A percentile compares a stretch with the other conserved stretches of the same genome.
Conservation (phyloP, 2,329 filamentous ascomycete species). For the Trichoderma harzianum region DNA sequence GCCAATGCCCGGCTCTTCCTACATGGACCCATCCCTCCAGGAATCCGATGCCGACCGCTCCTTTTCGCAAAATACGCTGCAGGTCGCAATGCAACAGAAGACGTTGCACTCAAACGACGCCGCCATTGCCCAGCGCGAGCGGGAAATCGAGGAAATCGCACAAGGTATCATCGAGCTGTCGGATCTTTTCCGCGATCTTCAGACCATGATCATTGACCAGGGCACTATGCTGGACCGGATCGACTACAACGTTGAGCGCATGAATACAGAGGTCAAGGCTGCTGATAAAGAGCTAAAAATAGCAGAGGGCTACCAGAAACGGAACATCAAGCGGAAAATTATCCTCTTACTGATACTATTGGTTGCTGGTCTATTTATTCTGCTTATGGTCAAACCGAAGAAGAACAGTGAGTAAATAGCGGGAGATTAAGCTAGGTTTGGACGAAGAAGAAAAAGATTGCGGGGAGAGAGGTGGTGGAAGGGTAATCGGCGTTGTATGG, state of each 20-base stretch:
- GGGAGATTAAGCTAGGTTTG: neutral
- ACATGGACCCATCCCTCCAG: slow-evolving; percentile 80
- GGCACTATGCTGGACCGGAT: slow-evolving; percentile 90
- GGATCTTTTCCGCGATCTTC: slow-evolving; percentile 93
- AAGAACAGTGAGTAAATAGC: slow-evolving; percentile 32
- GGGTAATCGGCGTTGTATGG: neutral
- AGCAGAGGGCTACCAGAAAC: slow-evolving; percentile 83
- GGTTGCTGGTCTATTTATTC: slow-evolving; percentile 81
- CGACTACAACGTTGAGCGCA: slow-evolving; percentile 96
- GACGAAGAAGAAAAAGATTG: neutral
- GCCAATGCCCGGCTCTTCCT: slow-evolving; percentile 50
- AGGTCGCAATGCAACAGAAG: slow-evolving; percentile 69
- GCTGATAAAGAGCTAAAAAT: slow-evolving; percentile 90
- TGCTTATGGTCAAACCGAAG: slow-evolving; percentile 78
- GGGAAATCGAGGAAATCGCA: slow-evolving; percentile 96
- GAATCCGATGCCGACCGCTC: slow-evolving; percentile 93
- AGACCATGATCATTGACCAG: slow-evolving; percentile 92
- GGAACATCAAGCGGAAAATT: slow-evolving; percentile 85
- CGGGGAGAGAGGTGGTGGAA: neutral
- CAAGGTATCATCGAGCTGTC: slow-evolving; percentile 96
- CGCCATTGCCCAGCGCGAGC: slow-evolving; percentile 85
- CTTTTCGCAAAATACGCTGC: slow-evolving; percentile 84
- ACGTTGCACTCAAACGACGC: slow-evolving; percentile 73
- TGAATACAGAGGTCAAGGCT: slow-evolving; percentile 88
- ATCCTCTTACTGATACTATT: slow-evolving; percentile 84